Evolutionary conservation across 495 filamentous ascomycete species (phyloP), one percentile per base, ranked within the genome.

Genomic region (Hypoxylon perforatum): DNA sequence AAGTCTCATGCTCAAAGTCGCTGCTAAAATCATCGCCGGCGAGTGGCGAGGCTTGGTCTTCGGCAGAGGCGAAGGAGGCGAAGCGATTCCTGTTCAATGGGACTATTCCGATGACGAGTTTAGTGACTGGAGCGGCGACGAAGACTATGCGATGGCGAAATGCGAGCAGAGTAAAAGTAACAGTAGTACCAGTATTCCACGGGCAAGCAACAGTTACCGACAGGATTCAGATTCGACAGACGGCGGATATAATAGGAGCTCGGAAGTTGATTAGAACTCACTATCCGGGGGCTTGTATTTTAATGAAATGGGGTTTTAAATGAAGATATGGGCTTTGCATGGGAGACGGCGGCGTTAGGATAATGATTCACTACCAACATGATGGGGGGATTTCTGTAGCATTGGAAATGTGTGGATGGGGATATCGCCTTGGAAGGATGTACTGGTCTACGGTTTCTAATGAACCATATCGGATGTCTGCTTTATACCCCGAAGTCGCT

Each of bases 1-100:
- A 35, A 81, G 86, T 7, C 76, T 95, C 39, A 91, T 97, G 81
- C 82, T 97, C 7, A 86, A 86, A 50, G 90, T 97, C 25, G 91
- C 93, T 2, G 87, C 90, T 0, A 86, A 85, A 36, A 91, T 96
- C 62, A 83, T 86, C 0, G 85, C 88, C 18, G 90, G 88, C 4
- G 84, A 86, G 63, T 84, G 84, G 82, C 73, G 79, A 30, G 85
- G 83, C 15, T 47, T 84, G 8, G 72, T 85, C 1, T 81, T 80
- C 35, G 84, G 82, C 5, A 65, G 74, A 25, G 79, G 77, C 11
- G 83, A 85, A 57, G 56, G 66, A 15, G 84, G 82, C 4, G 81
- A 85, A 57, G 69, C 71, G 67, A 84, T 87, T 18, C 79, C 81
- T 2, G 83, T 84, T 8, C 74, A 81, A 28, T 88, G 85, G 85